Evolutionary conservation across 169 alveolate genomes (phyloP).

Genomic region (Plasmodium malariae): DNA sequence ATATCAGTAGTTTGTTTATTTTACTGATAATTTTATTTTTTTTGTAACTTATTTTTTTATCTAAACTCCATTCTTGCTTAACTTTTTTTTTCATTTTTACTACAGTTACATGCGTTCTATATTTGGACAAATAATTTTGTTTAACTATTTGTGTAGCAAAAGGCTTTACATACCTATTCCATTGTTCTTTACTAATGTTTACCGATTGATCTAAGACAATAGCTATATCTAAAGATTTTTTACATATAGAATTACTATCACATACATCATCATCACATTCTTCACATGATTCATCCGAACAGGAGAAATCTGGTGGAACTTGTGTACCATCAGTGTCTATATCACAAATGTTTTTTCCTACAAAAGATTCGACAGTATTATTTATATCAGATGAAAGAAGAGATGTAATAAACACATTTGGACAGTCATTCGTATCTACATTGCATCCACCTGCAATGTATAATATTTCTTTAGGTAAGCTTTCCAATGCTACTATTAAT

Average conservation of each 20-base stretch:
- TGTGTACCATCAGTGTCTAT: not conserved
- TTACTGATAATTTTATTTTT: slow-evolving; percentile 42
- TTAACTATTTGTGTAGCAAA: slow-evolving; percentile 28
- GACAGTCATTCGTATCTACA: slow-evolving; percentile 15
- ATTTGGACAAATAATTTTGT: slow-evolving; percentile 52
- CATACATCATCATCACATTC: slow-evolving; percentile 68
- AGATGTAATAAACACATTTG: slow-evolving; percentile 30
- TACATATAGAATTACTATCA: slow-evolving; percentile 47
- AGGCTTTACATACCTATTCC: slow-evolving; percentile 54
- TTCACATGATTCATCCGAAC: slow-evolving; percentile 42
- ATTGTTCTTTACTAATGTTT: slow-evolving; percentile 39
- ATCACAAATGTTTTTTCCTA: slow-evolving; percentile 27
- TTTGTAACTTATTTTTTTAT: slow-evolving; percentile 36
- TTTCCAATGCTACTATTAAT: slow-evolving; percentile 24
- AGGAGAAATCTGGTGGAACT: slow-evolving; percentile 13
- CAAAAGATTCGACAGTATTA: slow-evolving; percentile 9
- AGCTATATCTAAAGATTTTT: slow-evolving; percentile 59
- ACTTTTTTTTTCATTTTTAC: slow-evolving; percentile 36
- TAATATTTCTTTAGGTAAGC: slow-evolving; percentile 14
- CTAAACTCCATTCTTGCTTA: slow-evolving; percentile 32
- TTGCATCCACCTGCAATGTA: slow-evolving; percentile 47
- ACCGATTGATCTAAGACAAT: slow-evolving; percentile 64
- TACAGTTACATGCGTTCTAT: slow-evolving; percentile 51
- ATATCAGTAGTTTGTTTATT: slow-evolving; percentile 19
- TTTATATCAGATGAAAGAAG: slow-evolving; percentile 20